Conservation (phyloP, 345 rosid species). For the Sonneratia caseolaris region DNA sequence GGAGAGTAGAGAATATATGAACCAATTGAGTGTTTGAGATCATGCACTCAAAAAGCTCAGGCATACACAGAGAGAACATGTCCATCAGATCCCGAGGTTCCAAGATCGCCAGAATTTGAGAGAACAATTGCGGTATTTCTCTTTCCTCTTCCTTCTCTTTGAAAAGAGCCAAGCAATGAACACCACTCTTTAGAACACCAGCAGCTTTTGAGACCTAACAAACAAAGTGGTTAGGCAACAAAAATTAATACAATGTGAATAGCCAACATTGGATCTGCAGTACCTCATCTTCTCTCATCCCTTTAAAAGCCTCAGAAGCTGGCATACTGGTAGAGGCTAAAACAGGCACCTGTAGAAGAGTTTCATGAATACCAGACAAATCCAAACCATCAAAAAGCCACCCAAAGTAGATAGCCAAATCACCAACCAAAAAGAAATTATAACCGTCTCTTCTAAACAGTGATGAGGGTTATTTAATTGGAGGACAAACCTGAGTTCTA, state of each 20-base stretch:
- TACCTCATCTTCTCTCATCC: slow-evolving; percentile 99
- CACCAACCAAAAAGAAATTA: neutral
- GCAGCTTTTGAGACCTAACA: slow-evolving; percentile 92
- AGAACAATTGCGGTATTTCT: slow-evolving; percentile 79
- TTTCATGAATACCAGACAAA: slow-evolving; percentile 47
- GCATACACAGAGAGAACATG: slow-evolving; percentile 96
- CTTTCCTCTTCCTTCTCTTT: slow-evolving; percentile 98
- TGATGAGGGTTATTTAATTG: slow-evolving; percentile 9
- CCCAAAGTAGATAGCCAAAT: neutral
- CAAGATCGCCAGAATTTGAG: slow-evolving; percentile 90
- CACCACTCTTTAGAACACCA: slow-evolving; percentile 93
- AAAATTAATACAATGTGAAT: slow-evolving; percentile 17
- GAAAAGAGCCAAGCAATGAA: slow-evolving; percentile 92
- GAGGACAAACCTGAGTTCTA: slow-evolving; percentile 65
- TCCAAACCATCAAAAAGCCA: slow-evolving; percentile 21
- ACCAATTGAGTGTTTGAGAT: slow-evolving; percentile 76
- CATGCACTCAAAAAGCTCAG: slow-evolving; percentile 98
- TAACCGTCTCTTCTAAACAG: slow-evolving; percentile 15
- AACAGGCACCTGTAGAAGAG: slow-evolving; percentile 58
- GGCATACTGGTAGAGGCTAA: slow-evolving; percentile 49
- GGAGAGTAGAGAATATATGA: slow-evolving; percentile 79
- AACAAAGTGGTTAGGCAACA: slow-evolving; percentile 11
- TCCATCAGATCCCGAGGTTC: slow-evolving; percentile 99
- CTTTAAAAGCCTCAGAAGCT: slow-evolving; percentile 75
- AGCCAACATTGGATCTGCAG: slow-evolving; percentile 7